Percentiles rank a stretch among this genome's conserved stretches.
These are phyloP conservation scores for Antitrichia curtipendula DNA, from an alignment of 225 moss, liverwort and hornwort species.

Conservation along the genomic window DNA sequence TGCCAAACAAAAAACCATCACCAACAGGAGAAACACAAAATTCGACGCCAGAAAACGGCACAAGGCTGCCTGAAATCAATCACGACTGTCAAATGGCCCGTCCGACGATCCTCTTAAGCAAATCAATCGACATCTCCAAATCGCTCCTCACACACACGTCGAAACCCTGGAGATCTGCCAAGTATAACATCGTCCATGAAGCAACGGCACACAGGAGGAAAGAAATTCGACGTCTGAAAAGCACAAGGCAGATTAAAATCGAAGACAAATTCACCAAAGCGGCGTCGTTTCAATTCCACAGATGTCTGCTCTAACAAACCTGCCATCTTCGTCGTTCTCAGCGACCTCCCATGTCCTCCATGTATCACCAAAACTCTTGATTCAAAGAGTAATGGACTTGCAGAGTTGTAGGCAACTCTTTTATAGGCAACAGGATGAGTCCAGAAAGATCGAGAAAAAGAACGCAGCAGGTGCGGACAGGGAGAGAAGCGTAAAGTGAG, in stretches of 20 bases:
- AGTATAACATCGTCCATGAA: neutral
- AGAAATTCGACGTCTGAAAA: neutral
- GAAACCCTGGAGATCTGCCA: neutral
- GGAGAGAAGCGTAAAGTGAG: too few relatives aligned
- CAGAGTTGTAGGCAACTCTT: accelerated
- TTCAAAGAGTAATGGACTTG: accelerated
- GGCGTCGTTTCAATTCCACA: too few relatives aligned
- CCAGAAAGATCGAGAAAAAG: neutral
- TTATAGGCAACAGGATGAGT: neutral
- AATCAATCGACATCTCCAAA: neutral
- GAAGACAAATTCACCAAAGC: neutral
- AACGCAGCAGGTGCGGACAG: neutral
- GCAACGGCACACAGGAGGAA: neutral
- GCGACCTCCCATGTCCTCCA: neutral
- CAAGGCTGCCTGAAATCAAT: too few relatives aligned
- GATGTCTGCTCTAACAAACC: too few relatives aligned
- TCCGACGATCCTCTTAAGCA: neutral
- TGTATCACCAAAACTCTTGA: neutral
- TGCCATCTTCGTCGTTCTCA: neutral
- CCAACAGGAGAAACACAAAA: too few relatives aligned
- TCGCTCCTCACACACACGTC: neutral
- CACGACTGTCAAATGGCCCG: too few relatives aligned
- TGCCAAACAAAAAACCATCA: neutral
- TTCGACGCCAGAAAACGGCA: neutral
- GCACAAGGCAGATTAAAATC: neutral